A percentile compares a stretch with the other conserved stretches of the same genome.
Conservation (phyloP, 2,329 filamentous ascomycete genomes). For the Ascosphaera pollenicola region DNA sequence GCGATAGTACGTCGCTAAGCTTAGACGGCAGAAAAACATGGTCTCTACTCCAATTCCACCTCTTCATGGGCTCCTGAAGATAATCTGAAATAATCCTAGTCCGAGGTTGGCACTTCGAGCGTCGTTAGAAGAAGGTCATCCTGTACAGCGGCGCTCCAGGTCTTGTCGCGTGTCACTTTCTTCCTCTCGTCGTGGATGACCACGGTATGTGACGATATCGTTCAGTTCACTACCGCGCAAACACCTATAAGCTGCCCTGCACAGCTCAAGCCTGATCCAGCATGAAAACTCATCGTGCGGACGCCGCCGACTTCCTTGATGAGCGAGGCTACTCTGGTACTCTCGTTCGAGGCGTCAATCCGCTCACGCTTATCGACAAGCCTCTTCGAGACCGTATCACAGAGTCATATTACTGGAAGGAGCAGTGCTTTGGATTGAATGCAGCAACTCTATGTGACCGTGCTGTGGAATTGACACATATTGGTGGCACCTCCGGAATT, state of each 20-base stretch:
- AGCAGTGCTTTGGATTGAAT: slow-evolving; percentile 94
- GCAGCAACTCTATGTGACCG: slow-evolving; percentile 62
- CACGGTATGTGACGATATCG: too few relatives aligned
- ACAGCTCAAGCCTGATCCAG: neutral
- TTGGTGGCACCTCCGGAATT: slow-evolving; percentile 73
- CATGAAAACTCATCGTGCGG: slow-evolving; percentile 45
- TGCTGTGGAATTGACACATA: slow-evolving; percentile 59
- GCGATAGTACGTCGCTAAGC: too few relatives aligned
- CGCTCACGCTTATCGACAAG: slow-evolving; percentile 89
- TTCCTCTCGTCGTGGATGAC: too few relatives aligned
- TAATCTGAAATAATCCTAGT: too few relatives aligned
- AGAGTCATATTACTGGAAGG: slow-evolving; percentile 94
- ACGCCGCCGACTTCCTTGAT: slow-evolving; percentile 59
- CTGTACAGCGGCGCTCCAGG: too few relatives aligned
- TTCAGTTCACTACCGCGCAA: neutral
- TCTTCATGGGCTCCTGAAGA: too few relatives aligned
- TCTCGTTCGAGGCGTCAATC: slow-evolving; percentile 75
- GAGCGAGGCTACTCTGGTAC: slow-evolving; percentile 61
- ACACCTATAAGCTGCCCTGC: too few relatives aligned
- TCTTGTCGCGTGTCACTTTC: too few relatives aligned
- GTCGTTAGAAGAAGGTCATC: too few relatives aligned
- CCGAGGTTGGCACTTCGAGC: too few relatives aligned
- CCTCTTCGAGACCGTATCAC: slow-evolving; percentile 87
- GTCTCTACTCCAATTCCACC: too few relatives aligned
- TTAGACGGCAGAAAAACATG: too few relatives aligned